A percentile compares a stretch with the other conserved stretches of the same genome.
These are phyloP conservation scores for Bruguiera hainesii DNA, from an alignment of 441 rosid species.

Conservation along the genomic window DNA sequence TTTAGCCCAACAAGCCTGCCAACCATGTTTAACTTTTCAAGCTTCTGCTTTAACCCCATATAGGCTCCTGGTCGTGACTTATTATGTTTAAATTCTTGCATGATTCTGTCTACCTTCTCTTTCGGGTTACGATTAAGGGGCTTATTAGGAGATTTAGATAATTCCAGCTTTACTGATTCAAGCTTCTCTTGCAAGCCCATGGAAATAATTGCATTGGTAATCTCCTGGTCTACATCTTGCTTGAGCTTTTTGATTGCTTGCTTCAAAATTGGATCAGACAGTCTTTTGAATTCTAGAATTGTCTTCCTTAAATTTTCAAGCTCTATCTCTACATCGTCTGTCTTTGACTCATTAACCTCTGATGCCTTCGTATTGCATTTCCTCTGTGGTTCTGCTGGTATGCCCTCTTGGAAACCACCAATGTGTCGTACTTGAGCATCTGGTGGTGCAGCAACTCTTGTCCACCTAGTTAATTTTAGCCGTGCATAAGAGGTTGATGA, in stretches of 20 bases:
- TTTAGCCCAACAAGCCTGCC: constrained; percentile 31
- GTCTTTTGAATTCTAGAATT: constrained; percentile 28
- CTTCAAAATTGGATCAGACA: constrained; percentile 26
- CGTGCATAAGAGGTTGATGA: constrained; percentile 14
- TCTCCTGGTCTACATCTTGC: constrained; percentile 38
- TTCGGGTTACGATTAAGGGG: constrained; percentile 21
- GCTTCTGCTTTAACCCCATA: constrained; percentile 46
- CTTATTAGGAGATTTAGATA: constrained; percentile 31
- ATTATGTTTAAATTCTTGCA: constrained; percentile 34
- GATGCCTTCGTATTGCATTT: constrained; percentile 43
- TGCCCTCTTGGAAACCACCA: constrained; percentile 43
- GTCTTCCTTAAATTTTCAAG: constrained; percentile 32
- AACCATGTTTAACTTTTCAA: constrained; percentile 36
- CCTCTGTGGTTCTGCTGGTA: constrained; percentile 35
- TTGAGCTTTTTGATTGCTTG: constrained; percentile 37
- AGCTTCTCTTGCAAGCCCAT: constrained; percentile 44
- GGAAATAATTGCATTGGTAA: constrained; percentile 37
- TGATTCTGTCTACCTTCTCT: constrained; percentile 31
- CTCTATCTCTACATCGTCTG: constrained; percentile 32
- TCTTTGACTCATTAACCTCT: constrained; percentile 22
- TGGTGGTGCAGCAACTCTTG: constrained; percentile 32
- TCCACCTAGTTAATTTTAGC: constrained; percentile 34
- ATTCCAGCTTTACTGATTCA: constrained; percentile 36
- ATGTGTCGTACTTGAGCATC: constrained; percentile 33
- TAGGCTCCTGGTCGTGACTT: constrained; percentile 42